Base-by-base conservation (phyloP, 768 basidiomycete genomes). In the Rhizopogon rudus region DNA sequence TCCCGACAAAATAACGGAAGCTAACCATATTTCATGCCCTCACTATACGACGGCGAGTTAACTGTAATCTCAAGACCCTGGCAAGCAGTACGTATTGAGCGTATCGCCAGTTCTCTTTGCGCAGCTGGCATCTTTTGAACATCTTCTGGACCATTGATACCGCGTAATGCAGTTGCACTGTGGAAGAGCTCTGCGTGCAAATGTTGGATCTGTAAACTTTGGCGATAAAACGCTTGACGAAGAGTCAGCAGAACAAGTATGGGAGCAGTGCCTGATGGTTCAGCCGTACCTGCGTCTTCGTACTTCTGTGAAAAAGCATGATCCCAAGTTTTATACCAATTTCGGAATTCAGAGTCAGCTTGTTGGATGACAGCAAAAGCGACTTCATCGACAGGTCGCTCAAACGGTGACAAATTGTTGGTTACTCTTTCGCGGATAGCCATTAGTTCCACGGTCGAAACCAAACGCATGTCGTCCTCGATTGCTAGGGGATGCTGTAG, bases 391-490 rank as follows among this genome's bases (percentile, higher is more conserved):
- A 94, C 86, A 4, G 88, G 82, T 0, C 82, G 80, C 60, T 95
- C 91, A 42, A 83, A 81, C 16, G 89, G 87, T n/a, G 86, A 82
- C 42, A 97, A 73, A 16, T 84, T 81, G 66, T 94, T 89, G 64
- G 93, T 87, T 1, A 95, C 79, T 25, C 88, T 81, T 63, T 96
- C 94, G 57, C 94, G 84, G 58, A 96, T 82, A 31, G 85, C 84
- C 81, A 94, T 93, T 54, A 96, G 79, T 64, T 98, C 93, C 28
- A 98, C 93, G 2, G 92, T 95, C 3, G 94, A 95, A 12, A 97
- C 91, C 13, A 98, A 82, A 55, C 94, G 87, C 83, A 93, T 93
- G 64, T 98, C 94, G 60, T 96, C 93, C 63, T 92, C 87, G 57
- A 96, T 90, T 13, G 91, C 82, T 29, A 96, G 73, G 39, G 94